Evolutionary conservation across 371 early-diverging fungal genomes (phyloP), one percentile per base, ranked within the genome.

Genomic region (Saksenaea oblongispora): DNA sequence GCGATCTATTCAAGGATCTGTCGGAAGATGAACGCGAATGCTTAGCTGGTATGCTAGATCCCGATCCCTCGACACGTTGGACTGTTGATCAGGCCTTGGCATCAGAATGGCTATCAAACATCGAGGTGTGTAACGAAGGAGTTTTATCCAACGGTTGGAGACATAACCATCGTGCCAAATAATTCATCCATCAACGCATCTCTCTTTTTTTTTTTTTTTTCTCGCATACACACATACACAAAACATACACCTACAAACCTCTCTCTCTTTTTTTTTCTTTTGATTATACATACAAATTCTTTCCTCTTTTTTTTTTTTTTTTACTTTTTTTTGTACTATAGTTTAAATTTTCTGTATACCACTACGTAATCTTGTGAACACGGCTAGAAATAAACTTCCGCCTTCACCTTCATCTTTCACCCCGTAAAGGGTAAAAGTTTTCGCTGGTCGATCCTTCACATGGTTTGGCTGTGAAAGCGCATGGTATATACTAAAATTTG

Each of bases 11-110:
- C 63, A 62, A 70, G 18, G 65, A 59, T 37, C 36, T 74, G 31
- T 36, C 66, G 5, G 58, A 69, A 14, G 59, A 70, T 5, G 72
- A 68, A 58, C 59, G 63, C 14, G 74, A 71, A 24, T 78, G 79
- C 31, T 55, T 81, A 34, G 68, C 70, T 10, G 74, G 72, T 5
- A 81, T 86, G 75, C 14, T 86, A 35, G 83, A 86, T 60, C 84
- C 82, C 14, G 65, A 82, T 31, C 76, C 83, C 1, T 54, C 68
- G 5, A 76, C 76, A 13, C 77, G 86, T 24, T 82, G 76, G 78
- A 79, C 75, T 10, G 74, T 75, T 8, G 62, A 63, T 27, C 75
- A 77, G 41, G 78, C 74, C 4, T 63, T 85, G 7, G 77, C 75
- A 9, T 73, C 76, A 3, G 66, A 66, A 3, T 85, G 86, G 86